These are phyloP conservation scores for Coemansia sp. DNA, from an alignment of 192 early-diverging fungal species.

Conservation along the genomic window DNA sequence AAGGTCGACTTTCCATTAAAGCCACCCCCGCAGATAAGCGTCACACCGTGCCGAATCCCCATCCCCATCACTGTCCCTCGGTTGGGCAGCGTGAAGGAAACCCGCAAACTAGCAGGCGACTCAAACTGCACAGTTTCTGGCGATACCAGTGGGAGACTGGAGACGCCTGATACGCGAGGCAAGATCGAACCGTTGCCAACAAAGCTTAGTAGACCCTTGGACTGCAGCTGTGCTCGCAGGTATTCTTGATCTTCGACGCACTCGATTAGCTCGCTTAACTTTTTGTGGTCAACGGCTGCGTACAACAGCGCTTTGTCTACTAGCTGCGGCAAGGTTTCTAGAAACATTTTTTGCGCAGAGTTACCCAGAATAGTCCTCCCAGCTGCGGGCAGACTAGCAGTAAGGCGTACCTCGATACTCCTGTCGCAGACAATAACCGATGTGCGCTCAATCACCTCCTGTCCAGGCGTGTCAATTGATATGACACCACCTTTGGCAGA, in stretches of 20 bases:
- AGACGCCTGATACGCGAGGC: constrained; percentile 55
- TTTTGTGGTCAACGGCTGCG: constrained; percentile 16
- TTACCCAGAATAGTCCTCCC: constrained; percentile 54
- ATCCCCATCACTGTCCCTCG: constrained; percentile 54
- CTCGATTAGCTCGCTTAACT: constrained; percentile 31
- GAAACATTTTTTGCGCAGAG: constrained; percentile 42
- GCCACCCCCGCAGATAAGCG: constrained; percentile 57
- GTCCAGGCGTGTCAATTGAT: constrained; percentile 52
- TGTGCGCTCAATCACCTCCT: constrained; percentile 58
- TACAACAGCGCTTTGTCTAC: constrained; percentile 33
- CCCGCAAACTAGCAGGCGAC: constrained; percentile 39
- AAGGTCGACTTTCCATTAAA: constrained; percentile 65
- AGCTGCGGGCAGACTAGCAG: constrained; percentile 49
- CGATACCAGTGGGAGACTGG: constrained; percentile 43
- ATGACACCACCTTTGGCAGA: constrained; percentile 42
- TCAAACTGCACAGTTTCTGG: constrained; percentile 28
- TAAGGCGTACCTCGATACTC: constrained; percentile 50
- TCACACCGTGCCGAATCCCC: constrained; percentile 54
- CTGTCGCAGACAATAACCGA: constrained; percentile 28
- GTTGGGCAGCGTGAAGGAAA: constrained; percentile 52
- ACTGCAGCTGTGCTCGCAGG: constrained; percentile 41
- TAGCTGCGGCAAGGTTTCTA: constrained; percentile 38
- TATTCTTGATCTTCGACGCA: constrained; percentile 57
- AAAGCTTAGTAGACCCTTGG: constrained; percentile 49
- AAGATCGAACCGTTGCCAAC: constrained; percentile 57